Base-by-base conservation (phyloP, 306 rosid genomes). In the Cyclanthera cordifolia region DNA sequence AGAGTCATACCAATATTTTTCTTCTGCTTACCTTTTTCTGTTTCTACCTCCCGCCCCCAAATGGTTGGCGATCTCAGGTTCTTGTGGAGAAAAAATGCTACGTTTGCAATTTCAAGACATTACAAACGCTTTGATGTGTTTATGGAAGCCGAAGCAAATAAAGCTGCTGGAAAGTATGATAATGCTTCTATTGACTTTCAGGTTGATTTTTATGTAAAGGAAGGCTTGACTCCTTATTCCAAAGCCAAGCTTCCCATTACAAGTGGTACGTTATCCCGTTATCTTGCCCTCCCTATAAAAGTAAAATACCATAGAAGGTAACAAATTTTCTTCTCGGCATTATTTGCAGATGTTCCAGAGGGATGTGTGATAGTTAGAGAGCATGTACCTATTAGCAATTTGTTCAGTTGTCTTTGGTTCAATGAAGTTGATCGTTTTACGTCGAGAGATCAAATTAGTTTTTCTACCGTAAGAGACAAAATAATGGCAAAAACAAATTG, bases 341-440 rank as follows among this genome's bases (percentile, higher is more conserved):
- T 20, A 37, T 73, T 66, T 84, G 80, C 87, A 93, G 99, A 93
- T 76, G 99, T 93, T 82, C 99, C 99, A 21, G 99, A 93, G 85
- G 96, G 95, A 65, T 93, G 99, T 53, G 95, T 93, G 24, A 85
- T 90, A 64, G 56, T 93, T 51, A 78, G 88, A 72, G 99, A 93
- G 83, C 99, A 87, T 75, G 85, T 87, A 74, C 96, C 96, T 37
- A 82, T 93, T 49, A 93, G 96, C 85, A 90, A 93, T 72, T 90
- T 93, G 65, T 83, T 90, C 37, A 81, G 95, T 59, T 93, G 96
- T 80, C 96, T 89, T 70, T 93, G 98, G 98, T 89, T 85, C 88
- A 82, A 93, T 73, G 99, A 93, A 81, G 99, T 93, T 53, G 99
- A 93, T 81, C 89, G 99, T 63, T 93, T 93, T 71, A 93, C 99